Percentiles rank a stretch among this genome's conserved stretches.
Conservation (phyloP, 1,284 basidiomycete species). For the Ceratobasidium sp. region DNA sequence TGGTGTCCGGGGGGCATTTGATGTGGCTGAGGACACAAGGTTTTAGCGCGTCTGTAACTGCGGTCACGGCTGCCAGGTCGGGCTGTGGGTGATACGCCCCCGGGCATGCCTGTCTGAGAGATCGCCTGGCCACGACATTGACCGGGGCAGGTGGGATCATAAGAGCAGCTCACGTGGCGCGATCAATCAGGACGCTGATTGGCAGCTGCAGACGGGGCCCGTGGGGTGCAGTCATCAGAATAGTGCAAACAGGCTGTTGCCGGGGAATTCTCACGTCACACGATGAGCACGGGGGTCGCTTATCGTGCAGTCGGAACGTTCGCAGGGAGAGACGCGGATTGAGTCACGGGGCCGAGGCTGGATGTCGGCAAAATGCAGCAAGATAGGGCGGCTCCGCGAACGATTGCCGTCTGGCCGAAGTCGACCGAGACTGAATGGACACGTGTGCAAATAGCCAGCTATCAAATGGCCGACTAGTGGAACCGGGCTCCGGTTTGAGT, state of each 20-base stretch:
- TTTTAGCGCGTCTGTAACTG: slow-evolving; percentile 29
- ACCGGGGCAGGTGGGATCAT: background rate
- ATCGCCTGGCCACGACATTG: background rate
- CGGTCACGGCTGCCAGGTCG: slow-evolving; percentile 14
- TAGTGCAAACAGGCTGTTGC: slow-evolving; percentile 29
- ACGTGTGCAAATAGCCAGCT: slow-evolving; percentile 30
- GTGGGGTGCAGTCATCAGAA: slow-evolving; percentile 19
- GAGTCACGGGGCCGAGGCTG: slow-evolving; percentile 30
- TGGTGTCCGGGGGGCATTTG: slow-evolving; percentile 33
- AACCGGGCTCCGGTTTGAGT: slow-evolving; percentile 32
- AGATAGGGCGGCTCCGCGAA: slow-evolving; percentile 2
- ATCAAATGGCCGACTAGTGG: slow-evolving; percentile 9
- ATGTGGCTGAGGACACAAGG: slow-evolving; percentile 42
- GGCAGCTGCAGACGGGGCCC: slow-evolving; percentile 12
- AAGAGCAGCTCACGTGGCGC: slow-evolving; percentile 7
- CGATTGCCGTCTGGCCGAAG: slow-evolving; percentile 36
- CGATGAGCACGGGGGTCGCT: slow-evolving; percentile 23
- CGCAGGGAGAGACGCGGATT: slow-evolving; percentile 10
- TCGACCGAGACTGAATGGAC: slow-evolving; percentile 12
- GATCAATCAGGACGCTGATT: slow-evolving; percentile 20
- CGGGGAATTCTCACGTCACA: slow-evolving; percentile 42
- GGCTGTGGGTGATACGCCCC: slow-evolving; percentile 4
- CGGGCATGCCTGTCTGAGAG: background rate
- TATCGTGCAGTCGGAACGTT: slow-evolving; percentile 31
- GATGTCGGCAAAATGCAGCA: slow-evolving; percentile 2